Conservation (phyloP, 2,329 filamentous ascomycete species). For the Decorospora gaudefroyi region DNA sequence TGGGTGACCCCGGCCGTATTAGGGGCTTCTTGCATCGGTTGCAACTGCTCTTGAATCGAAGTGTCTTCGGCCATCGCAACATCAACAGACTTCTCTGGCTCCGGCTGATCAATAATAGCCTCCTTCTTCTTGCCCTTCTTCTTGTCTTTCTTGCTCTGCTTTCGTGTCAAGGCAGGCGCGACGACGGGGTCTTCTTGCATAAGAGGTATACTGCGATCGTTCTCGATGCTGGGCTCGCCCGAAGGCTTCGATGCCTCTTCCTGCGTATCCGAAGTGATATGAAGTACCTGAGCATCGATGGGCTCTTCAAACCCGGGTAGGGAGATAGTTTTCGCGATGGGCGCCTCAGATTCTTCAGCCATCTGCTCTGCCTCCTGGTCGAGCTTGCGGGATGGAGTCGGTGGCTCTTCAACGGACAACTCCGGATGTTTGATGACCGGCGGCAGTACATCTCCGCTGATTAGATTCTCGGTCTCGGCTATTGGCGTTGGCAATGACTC, state of each 20-base stretch:
- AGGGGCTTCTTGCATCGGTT: background rate
- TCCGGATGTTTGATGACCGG: background rate
- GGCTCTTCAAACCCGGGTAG: background rate
- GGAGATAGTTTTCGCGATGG: background rate
- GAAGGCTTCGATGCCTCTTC: background rate
- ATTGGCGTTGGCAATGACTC: too few species aligned
- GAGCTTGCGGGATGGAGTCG: constrained; percentile 29
- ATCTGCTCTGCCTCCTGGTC: constrained; percentile 54
- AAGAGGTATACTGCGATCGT: background rate
- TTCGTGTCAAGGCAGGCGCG: constrained; percentile 24
- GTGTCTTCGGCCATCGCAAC: constrained; percentile 1
- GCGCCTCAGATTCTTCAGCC: constrained; percentile 12
- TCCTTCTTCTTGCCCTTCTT: constrained; percentile 35
- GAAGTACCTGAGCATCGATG: background rate
- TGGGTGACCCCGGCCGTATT: background rate
- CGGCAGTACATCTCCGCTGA: background rate
- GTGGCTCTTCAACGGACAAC: constrained; percentile 1
- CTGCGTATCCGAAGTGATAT: too few species aligned
- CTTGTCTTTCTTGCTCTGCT: constrained; percentile 40
- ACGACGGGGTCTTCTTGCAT: constrained; percentile 6
- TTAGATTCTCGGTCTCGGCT: background rate
- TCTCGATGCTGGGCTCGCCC: background rate
- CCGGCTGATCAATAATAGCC: constrained; percentile 2
- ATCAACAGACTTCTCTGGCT: constrained; percentile 11
- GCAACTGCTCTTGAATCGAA: background rate